Evolutionary conservation across 495 filamentous ascomycete genomes (phyloP), one percentile per base, ranked within the genome.

Genomic region (Xeromyces bisporus): DNA sequence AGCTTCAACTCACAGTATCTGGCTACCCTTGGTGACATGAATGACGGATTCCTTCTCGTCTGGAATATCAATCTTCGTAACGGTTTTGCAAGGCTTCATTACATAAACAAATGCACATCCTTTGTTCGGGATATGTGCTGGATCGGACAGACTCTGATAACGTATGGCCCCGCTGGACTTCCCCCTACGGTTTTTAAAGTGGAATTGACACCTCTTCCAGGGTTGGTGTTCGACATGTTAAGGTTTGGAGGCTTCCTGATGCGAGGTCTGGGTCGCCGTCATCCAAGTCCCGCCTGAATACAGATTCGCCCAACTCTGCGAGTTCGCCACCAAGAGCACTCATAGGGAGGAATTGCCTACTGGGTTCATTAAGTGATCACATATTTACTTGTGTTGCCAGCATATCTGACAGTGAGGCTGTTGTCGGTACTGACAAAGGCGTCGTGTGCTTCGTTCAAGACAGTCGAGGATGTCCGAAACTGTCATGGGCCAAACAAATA

Each of bases 41-140:
- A 93, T 53, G 89, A 97, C 51, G 89, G 89, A 6, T 96, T 93
- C 47, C 66, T 97, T 15, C 86, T 89, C 40, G 65, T 96, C 25
- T 97, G 89, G 84, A 67, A 69, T 24, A 71, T 96, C 37, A 82
- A 86, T 38, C 48, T 75, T 15, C 76, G 75, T 28, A 89, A 69
- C n/a, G 89, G 87, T 6, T 64, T 73, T n/a, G 79, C 82, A 13
- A 82, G 64, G 44, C 58, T 97, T 24, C 81, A 91, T 50, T 83
- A 85, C 18, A 87, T 81, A 44, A 94, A 93, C 47, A 86, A 89
- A 50, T 96, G 89, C 56, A 94, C 84, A 15, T 76, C 79, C 11
- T 71, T 69, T 26, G 62, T 93, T 41, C 77, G 73, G 23, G 71
- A 74, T 17, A 87, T 93, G 66, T 72, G 78, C 31, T 97, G 89